phyloP scores from a whole-genome alignment of 139 green algal species.

The Tetradesmus obliquus region DNA sequence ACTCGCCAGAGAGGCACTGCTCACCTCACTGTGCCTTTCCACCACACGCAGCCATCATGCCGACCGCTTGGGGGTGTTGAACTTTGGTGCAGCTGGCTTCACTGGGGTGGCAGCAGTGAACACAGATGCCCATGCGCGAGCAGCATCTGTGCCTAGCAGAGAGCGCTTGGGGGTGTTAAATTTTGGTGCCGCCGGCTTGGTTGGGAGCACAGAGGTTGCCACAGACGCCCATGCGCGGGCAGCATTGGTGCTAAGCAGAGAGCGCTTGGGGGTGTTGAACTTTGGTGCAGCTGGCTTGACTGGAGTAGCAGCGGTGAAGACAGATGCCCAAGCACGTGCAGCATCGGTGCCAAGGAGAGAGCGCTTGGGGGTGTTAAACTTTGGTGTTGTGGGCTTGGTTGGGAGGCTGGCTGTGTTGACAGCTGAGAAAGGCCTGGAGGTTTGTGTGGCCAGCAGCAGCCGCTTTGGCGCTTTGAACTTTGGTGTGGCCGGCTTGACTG shows the following conservation, averaged over 20 bases:
- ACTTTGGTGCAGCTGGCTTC: not conserved
- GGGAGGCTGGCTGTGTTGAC: no score
- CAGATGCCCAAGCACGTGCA: not conserved
- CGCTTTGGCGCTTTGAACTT: no score
- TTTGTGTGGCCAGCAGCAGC: no score
- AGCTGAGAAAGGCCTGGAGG: no score
- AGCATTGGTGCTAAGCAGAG: not conserved
- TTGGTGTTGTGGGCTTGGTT: not conserved
- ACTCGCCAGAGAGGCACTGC: not conserved
- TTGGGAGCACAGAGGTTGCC: not conserved
- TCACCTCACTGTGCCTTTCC: not conserved
- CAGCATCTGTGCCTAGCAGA: not conserved
- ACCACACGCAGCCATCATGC: not conserved
- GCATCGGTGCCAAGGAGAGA: not conserved
- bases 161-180: not conserved
- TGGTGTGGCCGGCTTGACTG: no score
- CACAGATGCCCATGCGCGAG: not conserved
- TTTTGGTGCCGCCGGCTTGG: not conserved
- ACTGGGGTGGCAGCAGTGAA: not conserved
- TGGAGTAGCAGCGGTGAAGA: not conserved
- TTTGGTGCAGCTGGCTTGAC: not conserved
- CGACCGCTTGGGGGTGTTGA: not conserved
- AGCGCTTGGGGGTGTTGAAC: not conserved
- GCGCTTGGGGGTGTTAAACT: not conserved
- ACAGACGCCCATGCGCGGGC: not conserved